Conservation (phyloP, 176 grass and related monocot genomes). For the Aegilops sharonensis region DNA sequence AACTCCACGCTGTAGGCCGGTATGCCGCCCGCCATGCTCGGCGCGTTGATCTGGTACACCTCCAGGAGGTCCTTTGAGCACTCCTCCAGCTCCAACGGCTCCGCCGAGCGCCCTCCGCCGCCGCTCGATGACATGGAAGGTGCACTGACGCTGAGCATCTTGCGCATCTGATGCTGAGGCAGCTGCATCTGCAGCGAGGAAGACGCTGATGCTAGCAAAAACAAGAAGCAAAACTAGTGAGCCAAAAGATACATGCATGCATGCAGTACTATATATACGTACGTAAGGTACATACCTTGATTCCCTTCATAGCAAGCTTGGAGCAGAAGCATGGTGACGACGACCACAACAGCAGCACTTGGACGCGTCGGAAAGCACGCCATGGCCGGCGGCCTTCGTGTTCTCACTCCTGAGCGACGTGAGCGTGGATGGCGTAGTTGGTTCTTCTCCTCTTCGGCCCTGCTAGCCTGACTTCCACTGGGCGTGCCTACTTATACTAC, state of each 20-base stretch:
- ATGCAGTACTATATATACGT: neutral
- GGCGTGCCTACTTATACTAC: neutral
- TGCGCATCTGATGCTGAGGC: neutral
- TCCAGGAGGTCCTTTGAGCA: neutral
- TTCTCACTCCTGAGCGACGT: neutral
- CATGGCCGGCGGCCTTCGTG: neutral
- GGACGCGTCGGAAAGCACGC: neutral
- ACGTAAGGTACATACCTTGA: too few relatives aligned
- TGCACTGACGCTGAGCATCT: neutral
- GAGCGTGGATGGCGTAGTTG: neutral
- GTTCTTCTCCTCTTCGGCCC: neutral
- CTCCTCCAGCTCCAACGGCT: neutral
- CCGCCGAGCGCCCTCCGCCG: neutral
- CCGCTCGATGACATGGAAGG: neutral
- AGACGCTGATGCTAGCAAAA: neutral
- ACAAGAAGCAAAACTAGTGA: neutral
- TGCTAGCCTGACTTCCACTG: too few relatives aligned
- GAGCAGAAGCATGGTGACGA: neutral
- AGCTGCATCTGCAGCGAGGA: neutral
- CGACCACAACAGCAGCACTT: neutral
- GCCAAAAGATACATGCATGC: neutral
- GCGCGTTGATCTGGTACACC: neutral
- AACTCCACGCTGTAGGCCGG: constrained; percentile 19
- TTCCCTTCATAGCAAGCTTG: neutral
- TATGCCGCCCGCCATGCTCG: neutral